Conservation (phyloP, 495 filamentous ascomycete genomes). For the Schizothecium vesticola region DNA sequence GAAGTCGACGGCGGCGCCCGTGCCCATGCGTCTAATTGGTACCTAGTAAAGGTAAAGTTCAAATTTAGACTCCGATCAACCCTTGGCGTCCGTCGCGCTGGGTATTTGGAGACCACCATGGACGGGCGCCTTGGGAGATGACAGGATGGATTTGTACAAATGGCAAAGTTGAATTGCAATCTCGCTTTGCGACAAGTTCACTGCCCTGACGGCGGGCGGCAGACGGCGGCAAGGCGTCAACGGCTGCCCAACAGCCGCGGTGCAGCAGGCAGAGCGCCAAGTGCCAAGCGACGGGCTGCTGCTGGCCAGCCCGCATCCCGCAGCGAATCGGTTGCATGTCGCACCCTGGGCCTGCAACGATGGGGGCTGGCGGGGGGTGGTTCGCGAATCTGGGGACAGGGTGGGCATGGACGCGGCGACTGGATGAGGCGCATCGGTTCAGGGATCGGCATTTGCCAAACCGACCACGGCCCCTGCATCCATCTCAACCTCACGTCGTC, state of each 20-base stretch:
- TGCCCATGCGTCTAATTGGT: not conserved
- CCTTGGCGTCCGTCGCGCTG: not conserved
- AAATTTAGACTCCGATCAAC: not conserved
- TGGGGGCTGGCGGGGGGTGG: not conserved
- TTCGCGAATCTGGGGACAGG: conserved; percentile 25
- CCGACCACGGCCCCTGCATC: conserved; percentile 10
- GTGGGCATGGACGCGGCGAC: conserved; percentile 16
- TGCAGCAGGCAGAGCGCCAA: not conserved
- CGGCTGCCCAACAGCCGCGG: not conserved
- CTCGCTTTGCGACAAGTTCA: not conserved
- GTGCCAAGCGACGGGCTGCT: not conserved
- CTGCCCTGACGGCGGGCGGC: not conserved
- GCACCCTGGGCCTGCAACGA: conserved; percentile 14
- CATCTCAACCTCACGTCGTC: not conserved
- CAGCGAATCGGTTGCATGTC: conserved; percentile 20
- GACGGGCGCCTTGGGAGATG: not conserved
- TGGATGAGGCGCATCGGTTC: conserved; percentile 21
- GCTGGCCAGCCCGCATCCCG: conserved; percentile 7
- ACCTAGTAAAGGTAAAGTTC: not conserved
- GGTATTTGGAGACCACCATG: not conserved
- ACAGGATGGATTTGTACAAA: not conserved
- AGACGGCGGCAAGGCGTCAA: conserved; percentile 8
- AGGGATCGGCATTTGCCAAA: conserved; percentile 9
- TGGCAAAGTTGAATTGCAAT: not conserved
- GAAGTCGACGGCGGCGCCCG: too few relatives aligned